Conservation (phyloP, 129 eudicot species). For the Ambrosia trifida region DNA sequence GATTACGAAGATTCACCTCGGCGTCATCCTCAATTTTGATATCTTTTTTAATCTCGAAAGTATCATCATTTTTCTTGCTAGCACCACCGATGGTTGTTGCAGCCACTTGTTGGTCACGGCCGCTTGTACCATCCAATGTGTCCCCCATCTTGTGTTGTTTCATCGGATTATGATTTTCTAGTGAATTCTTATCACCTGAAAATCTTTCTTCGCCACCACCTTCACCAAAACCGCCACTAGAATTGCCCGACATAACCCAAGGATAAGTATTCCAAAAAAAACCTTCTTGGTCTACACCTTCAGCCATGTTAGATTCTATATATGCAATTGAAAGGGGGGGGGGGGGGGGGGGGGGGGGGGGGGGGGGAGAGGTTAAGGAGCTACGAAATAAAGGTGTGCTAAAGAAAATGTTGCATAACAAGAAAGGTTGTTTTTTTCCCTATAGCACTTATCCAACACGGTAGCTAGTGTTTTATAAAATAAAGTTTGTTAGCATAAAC, state of each 20-base stretch:
- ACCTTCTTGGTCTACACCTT: slow-evolving; percentile 26
- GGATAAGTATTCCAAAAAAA: slow-evolving; percentile 27
- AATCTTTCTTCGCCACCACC: not conserved
- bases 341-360: slow-evolving; percentile 13
- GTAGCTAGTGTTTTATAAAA: not conserved
- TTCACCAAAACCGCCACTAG: not conserved
- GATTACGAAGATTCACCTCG: not conserved
- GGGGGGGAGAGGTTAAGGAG: slow-evolving; percentile 10
- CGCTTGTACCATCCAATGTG: slow-evolving; percentile 2
- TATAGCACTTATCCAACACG: not conserved
- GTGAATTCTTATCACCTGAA: slow-evolving; percentile 1
- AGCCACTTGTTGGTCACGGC: slow-evolving; percentile 13
- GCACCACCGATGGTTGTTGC: not conserved
- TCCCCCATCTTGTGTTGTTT: slow-evolving; percentile 2
- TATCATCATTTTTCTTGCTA: slow-evolving; percentile 14
- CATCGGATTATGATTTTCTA: not conserved
- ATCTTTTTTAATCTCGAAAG: not conserved
- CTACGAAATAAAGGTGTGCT: not conserved
- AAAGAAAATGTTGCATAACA: not conserved
- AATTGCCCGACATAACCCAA: slow-evolving; percentile 27
- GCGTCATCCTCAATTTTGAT: slow-evolving; percentile 6
- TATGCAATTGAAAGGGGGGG: slow-evolving; percentile 6
- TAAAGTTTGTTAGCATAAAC: not conserved
- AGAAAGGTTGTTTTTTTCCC: not conserved
- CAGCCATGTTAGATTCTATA: slow-evolving; percentile 26